Percentiles rank a stretch among this genome's conserved stretches.
Conservation (phyloP, 2,329 filamentous ascomycete genomes). For the Teratosphaeria destructans region DNA sequence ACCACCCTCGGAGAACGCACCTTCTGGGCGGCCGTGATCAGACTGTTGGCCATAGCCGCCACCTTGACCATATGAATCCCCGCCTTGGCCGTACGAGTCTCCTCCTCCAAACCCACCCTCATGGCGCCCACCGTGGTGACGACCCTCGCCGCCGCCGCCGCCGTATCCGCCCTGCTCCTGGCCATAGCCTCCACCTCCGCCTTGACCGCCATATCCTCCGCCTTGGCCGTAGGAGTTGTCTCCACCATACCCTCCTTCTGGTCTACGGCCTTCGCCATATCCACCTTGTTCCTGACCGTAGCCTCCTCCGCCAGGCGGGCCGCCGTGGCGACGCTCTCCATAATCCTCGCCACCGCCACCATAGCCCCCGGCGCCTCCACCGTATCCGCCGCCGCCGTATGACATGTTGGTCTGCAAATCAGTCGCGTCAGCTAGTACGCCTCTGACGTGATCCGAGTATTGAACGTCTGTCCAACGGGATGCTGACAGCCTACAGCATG, state of each 20-base stretch:
- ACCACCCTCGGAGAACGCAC: conserved; percentile 18
- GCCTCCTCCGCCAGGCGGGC: conserved; percentile 6
- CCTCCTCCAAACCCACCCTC: conserved; percentile 7
- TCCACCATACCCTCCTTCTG: conserved; percentile 8
- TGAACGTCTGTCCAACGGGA: too few species aligned
- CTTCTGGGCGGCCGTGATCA: conserved; percentile 19
- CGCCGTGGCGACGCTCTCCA: conserved; percentile 3
- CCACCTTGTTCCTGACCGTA: conserved; percentile 11
- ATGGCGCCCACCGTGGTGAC: conserved; percentile 10
- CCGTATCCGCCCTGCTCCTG: conserved; percentile 7
- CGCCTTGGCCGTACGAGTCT: conserved; percentile 9
- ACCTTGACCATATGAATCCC: conserved; percentile 9
- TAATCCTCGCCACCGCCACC: conserved; percentile 5
- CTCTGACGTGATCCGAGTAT: too few species aligned
- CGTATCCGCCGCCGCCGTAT: conserved; percentile 12
- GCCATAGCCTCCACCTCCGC: conserved; percentile 1
- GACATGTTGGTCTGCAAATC: conserved; percentile 11
- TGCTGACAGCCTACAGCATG: too few species aligned
- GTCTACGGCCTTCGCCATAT: conserved; percentile 5
- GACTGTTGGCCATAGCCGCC: conserved; percentile 22
- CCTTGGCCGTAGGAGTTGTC: conserved; percentile 7
- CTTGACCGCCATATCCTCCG: conserved; percentile 8
- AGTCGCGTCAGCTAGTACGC: not conserved
- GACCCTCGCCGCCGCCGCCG: conserved; percentile 11
- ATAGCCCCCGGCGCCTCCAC: conserved; percentile 13